phyloP scores from a whole-genome alignment of 306 rosid species.

The Lotus japonicus region DNA sequence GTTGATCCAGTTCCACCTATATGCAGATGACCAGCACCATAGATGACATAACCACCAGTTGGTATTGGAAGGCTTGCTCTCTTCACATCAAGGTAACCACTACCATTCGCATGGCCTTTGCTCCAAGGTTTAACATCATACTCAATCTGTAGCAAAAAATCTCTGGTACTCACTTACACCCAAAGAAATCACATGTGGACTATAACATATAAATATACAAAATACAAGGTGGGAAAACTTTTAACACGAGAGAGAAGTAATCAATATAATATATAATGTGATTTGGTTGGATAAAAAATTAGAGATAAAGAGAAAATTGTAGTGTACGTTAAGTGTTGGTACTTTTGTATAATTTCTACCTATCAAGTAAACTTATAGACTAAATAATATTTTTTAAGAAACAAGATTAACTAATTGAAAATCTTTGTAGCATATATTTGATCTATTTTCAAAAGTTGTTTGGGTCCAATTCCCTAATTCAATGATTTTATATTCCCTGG shows the following conservation, averaged over 20 bases:
- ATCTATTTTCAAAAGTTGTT: background rate
- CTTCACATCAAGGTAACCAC: slow-evolving; percentile 32
- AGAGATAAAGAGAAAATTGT: too few relatives aligned
- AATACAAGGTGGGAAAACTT: too few relatives aligned
- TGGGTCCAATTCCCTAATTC: background rate
- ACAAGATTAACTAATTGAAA: too few relatives aligned
- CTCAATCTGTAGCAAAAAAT: slow-evolving; percentile 39
- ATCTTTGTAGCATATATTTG: too few relatives aligned
- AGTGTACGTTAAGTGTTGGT: too few relatives aligned
- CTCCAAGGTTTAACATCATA: slow-evolving; percentile 52
- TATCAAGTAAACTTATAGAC: too few relatives aligned
- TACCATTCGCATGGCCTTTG: background rate
- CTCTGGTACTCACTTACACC: background rate
- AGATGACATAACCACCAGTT: slow-evolving; percentile 51
- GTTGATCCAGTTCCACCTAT: slow-evolving; percentile 51
- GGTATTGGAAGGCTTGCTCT: slow-evolving; percentile 31
- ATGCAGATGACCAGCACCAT: slow-evolving; percentile 73
- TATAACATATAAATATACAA: too few relatives aligned
- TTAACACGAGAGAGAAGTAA: too few relatives aligned
- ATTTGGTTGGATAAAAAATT: too few relatives aligned
- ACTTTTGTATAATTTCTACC: too few relatives aligned
- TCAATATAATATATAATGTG: too few relatives aligned
- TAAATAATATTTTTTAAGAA: too few relatives aligned
- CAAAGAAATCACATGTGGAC: background rate
- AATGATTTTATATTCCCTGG: background rate